Evolutionary conservation across 1,139 yeast genomes (phyloP), one percentile per base, ranked within the genome.

Genomic region (Geotrichum macrosporum): DNA sequence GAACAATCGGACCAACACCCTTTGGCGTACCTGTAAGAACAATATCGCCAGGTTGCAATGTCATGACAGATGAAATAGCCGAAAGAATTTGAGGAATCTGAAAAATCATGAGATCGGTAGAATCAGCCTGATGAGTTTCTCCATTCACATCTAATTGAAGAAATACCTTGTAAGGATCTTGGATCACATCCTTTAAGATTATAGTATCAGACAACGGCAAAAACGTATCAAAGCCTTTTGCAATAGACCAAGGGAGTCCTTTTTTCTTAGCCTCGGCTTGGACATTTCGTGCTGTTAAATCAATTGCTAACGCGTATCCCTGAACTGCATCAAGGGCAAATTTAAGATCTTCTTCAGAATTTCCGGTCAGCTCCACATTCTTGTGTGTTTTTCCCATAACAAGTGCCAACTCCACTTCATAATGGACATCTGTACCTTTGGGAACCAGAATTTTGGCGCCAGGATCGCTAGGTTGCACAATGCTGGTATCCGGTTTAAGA

Each of bases 241-340:
- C 95, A 57, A 89, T 86, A 4, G 94, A 70, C 99, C 99, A 92
- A 12, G 98, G 98, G 49, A 92, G 74, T 1, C 98, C 97, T 65
- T 87, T 87, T 69, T 76, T 77, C 68, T 92, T 94, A 43, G 96
- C 96, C 61, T 83, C 96, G 60, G 84, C 89, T 67, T 92, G 99
- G 29, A 92, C 94, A 61, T 89, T 88, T 64, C 98, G 77, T 0
- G 96, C 98, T 6, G 98, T 92, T 75, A 92, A 75, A 64, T 92
- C 98, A 47, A 92, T 76, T 0, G 96, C 88, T 54, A 94, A 71
- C 0, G 94, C 86, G 60, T 89, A 88, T 2, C 97, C 83, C 6
- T 77, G 86, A 56, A 92, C 85, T 13, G 87, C 73, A 41, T 84
- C 86, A 48, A 84, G 62, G 12, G 35, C 33, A 4, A 31, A 18